Base-by-base conservation (phyloP, 2,329 filamentous ascomycete species). In the Trichoderma sp. region DNA sequence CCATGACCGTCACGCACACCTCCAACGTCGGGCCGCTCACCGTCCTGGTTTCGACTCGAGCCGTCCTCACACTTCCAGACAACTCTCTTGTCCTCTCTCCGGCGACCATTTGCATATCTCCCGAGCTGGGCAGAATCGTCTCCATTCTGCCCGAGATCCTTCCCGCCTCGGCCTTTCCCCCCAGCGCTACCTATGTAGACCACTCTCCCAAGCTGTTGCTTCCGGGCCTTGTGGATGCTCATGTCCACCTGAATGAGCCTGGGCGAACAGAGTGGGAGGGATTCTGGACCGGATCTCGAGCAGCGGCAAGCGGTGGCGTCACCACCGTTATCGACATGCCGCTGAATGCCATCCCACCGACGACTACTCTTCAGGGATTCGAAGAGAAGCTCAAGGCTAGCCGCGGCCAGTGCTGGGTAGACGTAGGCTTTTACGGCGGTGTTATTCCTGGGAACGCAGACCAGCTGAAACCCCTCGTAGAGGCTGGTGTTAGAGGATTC, bases 301-400 rank as follows among this genome's bases (percentile, higher is more conserved):
- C 97, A 41, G 97, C 97, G 4, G 97, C 97, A 12, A 97, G 96
- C 80, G 97, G 97, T 56, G 97, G 97, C 80, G 97, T 98, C 31
- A 99, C 97, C 5, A 98, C 97, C 0, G 95, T 99, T 11, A 88
- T 99, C 81, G 97, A 98, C 85, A 99, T 99, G 97, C 97, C 97
- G 41, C 85, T 98, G 77, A 99, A 99, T 85, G 95, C 96, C 66
- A 97, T 99, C 72, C 97, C 97, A 45, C 97, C 97, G 0, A 99
- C 97, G 0, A 98, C 96, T 11, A 98, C 96, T 0, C 89, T 98
- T 3, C 87, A 88, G 21, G 94, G 93, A 7, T 89, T 99, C 79
- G 88, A 93, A 77, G 93, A 95, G 86, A 99, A 99, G 88, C 88
- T 98, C 64, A 89, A 90, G 33, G 97, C 97, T 29, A 95, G 95